phyloP scores from a whole-genome alignment of 768 basidiomycete genomes.

The Suillus occidentalis region DNA sequence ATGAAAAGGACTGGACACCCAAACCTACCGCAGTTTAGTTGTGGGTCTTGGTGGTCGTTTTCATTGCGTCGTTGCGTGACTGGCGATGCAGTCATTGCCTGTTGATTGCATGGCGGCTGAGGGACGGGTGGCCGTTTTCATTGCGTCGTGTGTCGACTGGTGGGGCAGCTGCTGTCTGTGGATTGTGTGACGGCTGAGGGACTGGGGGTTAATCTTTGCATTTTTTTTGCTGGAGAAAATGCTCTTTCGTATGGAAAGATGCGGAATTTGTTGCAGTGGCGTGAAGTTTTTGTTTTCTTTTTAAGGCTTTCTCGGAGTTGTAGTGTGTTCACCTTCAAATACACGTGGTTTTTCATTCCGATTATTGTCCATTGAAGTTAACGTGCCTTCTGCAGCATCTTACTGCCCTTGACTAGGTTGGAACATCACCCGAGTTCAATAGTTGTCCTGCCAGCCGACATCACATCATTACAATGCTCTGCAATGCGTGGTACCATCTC shows the following conservation, averaged over 20 bases:
- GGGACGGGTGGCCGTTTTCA: neutral
- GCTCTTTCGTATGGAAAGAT: neutral
- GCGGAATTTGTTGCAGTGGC: neutral
- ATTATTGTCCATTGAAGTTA: neutral
- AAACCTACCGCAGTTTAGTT: slow-evolving; percentile 10
- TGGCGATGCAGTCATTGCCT: neutral
- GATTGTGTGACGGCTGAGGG: neutral
- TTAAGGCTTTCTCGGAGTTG: neutral
- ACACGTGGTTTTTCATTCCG: neutral
- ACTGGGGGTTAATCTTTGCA: neutral
- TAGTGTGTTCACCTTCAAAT: neutral
- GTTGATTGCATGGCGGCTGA: neutral
- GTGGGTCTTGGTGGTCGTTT: neutral
- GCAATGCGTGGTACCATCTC: neutral
- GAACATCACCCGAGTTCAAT: neutral
- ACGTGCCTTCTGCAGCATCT: too few species aligned
- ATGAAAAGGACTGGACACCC: slow-evolving; percentile 21
- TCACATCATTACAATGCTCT: neutral
- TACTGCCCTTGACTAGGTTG: slow-evolving; percentile 2
- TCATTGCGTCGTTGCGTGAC: neutral
- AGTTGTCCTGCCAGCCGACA: neutral
- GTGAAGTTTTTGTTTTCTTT: neutral
- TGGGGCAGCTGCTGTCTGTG: too few species aligned
- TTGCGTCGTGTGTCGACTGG: too few species aligned
- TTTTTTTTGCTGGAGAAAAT: neutral